Conservation (phyloP, 495 filamentous ascomycete species). For the Tuber umbilicatum region DNA sequence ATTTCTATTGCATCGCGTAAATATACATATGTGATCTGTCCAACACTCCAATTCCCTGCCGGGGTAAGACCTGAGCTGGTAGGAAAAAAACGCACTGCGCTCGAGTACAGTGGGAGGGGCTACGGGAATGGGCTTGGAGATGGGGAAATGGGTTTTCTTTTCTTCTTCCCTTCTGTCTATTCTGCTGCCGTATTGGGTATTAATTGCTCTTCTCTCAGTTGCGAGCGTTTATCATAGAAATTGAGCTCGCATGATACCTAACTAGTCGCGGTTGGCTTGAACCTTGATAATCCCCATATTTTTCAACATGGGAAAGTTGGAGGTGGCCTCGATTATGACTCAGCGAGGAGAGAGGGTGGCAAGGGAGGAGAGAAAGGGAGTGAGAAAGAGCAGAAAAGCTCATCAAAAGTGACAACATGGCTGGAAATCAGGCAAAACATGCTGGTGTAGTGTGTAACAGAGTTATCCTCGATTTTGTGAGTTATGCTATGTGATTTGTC, state of each 20-base stretch:
- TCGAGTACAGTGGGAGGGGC: neutral
- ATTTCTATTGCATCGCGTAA: neutral
- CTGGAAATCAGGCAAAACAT: neutral
- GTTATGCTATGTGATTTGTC: neutral
- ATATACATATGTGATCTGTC: conserved; percentile 22
- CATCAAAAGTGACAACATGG: neutral
- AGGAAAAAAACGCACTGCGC: no score
- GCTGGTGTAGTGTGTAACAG: neutral
- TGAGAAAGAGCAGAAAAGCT: neutral
- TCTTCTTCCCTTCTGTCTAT: neutral
- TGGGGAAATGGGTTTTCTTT: neutral
- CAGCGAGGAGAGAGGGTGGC: neutral
- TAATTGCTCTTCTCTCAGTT: neutral
- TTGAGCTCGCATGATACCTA: no score
- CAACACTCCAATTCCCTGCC: conserved; percentile 22
- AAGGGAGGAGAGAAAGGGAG: no score
- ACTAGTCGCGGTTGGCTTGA: neutral
- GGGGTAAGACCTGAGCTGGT: neutral
- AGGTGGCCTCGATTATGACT: neutral
- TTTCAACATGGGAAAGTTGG: neutral
- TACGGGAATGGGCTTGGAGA: neutral
- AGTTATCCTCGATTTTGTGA: neutral
- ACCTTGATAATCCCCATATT: neutral
- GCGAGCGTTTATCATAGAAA: neutral
- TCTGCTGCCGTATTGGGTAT: neutral